Evolutionary conservation across 1,284 basidiomycete species (phyloP).

Genomic region (Boletus semigastroideus): DNA sequence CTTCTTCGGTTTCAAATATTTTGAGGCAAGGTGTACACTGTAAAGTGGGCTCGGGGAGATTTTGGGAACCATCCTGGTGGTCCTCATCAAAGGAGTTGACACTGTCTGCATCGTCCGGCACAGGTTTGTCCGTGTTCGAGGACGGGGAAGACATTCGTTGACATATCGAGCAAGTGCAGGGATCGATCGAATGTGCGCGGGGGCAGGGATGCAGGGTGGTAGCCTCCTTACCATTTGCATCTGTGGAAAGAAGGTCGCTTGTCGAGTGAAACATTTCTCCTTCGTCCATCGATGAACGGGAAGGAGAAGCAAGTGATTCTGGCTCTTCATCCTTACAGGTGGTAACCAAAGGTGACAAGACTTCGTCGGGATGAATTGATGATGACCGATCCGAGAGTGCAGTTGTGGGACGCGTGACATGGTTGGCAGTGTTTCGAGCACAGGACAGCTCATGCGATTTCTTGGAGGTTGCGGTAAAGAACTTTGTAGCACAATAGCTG

Average conservation of each 20-base stretch:
- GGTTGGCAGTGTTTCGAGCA: background rate
- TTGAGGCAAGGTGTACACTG: constrained; percentile 19
- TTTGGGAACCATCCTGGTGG: background rate
- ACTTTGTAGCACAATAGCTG: constrained; percentile 9
- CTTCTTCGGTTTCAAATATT: constrained; percentile 16
- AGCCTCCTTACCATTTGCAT: background rate
- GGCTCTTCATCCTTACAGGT: background rate
- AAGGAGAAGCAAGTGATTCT: background rate
- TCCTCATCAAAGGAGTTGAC: background rate
- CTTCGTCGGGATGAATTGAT: background rate
- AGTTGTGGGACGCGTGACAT: background rate
- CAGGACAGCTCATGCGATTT: constrained; percentile 14
- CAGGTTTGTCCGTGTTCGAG: background rate
- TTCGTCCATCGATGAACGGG: constrained; percentile 6
- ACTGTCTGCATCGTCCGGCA: background rate
- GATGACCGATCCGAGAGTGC: background rate
- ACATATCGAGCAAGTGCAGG: constrained; percentile 13
- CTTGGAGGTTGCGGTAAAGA: background rate
- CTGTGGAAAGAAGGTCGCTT: background rate
- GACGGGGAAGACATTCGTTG: background rate
- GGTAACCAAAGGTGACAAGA: background rate
- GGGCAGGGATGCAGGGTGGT: background rate
- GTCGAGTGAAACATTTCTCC: constrained; percentile 16
- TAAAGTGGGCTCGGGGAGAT: background rate
- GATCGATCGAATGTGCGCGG: background rate